Conservation (phyloP, 495 filamentous ascomycete species). For the Cryomyces minteri region DNA sequence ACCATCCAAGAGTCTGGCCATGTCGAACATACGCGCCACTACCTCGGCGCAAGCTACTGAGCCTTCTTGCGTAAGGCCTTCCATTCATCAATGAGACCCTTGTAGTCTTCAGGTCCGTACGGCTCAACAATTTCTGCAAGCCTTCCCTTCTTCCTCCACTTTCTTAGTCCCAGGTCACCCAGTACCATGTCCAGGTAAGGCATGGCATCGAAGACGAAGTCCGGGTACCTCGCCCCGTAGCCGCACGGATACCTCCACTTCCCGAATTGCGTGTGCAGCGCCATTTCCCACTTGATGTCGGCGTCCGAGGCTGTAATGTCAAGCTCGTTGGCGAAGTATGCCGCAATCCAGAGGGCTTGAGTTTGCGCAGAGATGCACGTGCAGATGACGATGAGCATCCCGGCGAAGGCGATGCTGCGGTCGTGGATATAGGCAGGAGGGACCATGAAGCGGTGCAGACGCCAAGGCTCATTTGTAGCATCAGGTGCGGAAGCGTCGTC, state of each 20-base stretch:
- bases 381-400: slow-evolving; percentile 3
- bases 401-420: slow-evolving; percentile 12
- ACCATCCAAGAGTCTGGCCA: not conserved
- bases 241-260: slow-evolving; percentile 50
- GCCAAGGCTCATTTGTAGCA: slow-evolving; percentile 5
- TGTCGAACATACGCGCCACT: not conserved
- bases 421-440: slow-evolving; percentile 8
- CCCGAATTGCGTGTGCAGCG: slow-evolving; percentile 47
- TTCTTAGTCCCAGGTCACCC: slow-evolving; percentile 39
- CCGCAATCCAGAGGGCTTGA: slow-evolving; percentile 14
- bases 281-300: slow-evolving; percentile 32
- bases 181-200: slow-evolving; percentile 64
- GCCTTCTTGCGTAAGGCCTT: not conserved
- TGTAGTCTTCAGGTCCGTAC: slow-evolving; percentile 22
- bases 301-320: slow-evolving; percentile 1
- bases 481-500: not conserved
- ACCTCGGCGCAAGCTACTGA: no score
- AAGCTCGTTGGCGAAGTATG: slow-evolving; percentile 28
- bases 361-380: slow-evolving; percentile 10
- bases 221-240: slow-evolving; percentile 41
- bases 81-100: slow-evolving; percentile 19
- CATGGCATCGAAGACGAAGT: slow-evolving; percentile 57
- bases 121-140: slow-evolving; percentile 19
- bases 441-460: slow-evolving; percentile 16
- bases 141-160: slow-evolving; percentile 24